Conservation (phyloP, 1,284 basidiomycete species). For the Binderoboletus segoi region DNA sequence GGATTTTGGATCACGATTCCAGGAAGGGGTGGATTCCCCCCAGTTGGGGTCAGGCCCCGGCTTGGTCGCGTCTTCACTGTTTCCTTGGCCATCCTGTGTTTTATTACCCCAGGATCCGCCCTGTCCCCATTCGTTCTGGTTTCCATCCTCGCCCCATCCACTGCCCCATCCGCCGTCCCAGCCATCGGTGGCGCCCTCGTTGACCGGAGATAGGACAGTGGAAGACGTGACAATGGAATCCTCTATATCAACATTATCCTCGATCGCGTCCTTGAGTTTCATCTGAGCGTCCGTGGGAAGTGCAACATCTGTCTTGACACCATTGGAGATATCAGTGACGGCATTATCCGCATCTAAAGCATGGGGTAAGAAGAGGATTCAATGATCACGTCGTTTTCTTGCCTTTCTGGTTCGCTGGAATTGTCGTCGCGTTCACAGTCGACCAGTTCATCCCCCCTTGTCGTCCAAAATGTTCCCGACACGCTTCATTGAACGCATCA, state of each 20-base stretch:
- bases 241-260: conserved; percentile 35
- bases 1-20: conserved; percentile 30
- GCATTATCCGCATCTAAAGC: conserved; percentile 13
- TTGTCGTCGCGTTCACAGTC: conserved; percentile 1
- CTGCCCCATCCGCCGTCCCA: conserved; percentile 10
- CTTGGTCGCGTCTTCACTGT: background rate
- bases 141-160: conserved; percentile 9
- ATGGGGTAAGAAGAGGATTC: conserved; percentile 10
- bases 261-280: conserved; percentile 30
- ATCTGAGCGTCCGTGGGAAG: conserved; percentile 28
- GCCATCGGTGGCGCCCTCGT: background rate
- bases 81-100: conserved; percentile 12
- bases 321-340: conserved; percentile 25
- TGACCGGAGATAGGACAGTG: background rate
- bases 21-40: conserved; percentile 23
- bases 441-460: conserved; percentile 40
- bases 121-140: conserved; percentile 18
- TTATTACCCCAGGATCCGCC: conserved; percentile 7
- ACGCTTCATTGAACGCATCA: conserved; percentile 54
- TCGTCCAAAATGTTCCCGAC: conserved; percentile 48
- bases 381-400: background rate
- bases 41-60: conserved; percentile 8
- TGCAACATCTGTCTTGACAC: conserved; percentile 15
- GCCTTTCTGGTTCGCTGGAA: conserved; percentile 12
- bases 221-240: conserved; percentile 5